Evolutionary conservation across 805 yeast species (phyloP), one percentile per base, ranked within the genome.

Genomic region (Kuraishia floccosa): DNA sequence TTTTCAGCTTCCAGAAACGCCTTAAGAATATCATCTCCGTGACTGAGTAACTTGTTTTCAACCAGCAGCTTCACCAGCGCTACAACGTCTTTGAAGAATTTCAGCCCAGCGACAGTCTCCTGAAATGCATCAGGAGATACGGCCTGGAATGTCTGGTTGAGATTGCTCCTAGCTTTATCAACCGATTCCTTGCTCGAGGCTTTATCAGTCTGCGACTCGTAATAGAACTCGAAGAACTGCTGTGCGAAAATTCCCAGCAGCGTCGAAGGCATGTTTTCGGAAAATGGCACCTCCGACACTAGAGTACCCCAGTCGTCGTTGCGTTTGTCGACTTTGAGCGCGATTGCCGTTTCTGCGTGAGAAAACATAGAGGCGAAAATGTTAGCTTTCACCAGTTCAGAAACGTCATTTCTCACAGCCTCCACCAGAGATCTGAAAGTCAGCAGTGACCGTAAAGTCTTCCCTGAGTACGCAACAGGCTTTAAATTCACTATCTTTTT

Each of bases 401-500:
- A 65, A 17, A 74, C 47, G 25, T 63, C 63, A 15, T 52, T 54
- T 19, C 65, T 65, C 29, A 79, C 50, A 29, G 67, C 67, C 33
- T 72, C 64, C 28, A 79, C 49, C 34, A 73, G 72, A 13, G 85
- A 76, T 45, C 86, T 67, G 49, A 78, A 80, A 27, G 72, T 68
- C 30, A 82, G 58, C 22, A 83, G 57, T 24, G 71, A 66, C 40
- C 77, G 69, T 12, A 84, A 80, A 21, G 84, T 60, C 10, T 85
- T 86, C 2, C 87, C 87, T 27, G 68, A 66, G 53, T 72, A 76
- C 30, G 67, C 70, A 24, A 60, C 60, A 17, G 72, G 72, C 44
- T 56, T 60, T 27, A 58, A 41, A 19, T 76, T 76, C 4, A 64
- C 58, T 3, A 65, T 44, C 13, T 63, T 54, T 24, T 72, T 53